A percentile compares a stretch with the other conserved stretches of the same genome.
Evolutionary conservation across 495 filamentous ascomycete genomes (phyloP).

Genomic region (Sporormia fimetaria): DNA sequence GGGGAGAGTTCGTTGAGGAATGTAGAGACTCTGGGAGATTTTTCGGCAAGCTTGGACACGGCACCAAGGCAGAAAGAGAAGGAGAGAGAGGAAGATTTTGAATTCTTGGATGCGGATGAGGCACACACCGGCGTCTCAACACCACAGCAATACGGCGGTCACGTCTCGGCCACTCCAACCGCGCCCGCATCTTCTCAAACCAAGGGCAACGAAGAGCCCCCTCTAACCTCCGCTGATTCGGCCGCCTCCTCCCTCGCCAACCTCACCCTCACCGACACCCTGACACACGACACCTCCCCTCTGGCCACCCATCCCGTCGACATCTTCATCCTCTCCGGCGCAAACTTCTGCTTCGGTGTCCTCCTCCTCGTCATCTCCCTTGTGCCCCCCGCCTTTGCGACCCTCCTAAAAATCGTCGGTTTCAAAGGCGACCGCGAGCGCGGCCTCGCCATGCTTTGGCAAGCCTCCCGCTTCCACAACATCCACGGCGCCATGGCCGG

Average conservation of each 20-base stretch:
- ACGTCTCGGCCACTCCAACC: conserved; percentile 29
- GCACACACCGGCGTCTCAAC: conserved; percentile 13
- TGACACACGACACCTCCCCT: conserved; percentile 34
- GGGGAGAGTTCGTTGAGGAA: no score
- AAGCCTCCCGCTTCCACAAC: conserved; percentile 74
- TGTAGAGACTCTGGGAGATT: conserved; percentile 12
- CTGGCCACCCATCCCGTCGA: conserved; percentile 60
- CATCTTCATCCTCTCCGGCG: conserved; percentile 76
- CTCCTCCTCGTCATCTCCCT: conserved; percentile 77
- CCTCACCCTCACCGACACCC: conserved; percentile 11
- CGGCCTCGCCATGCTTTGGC: conserved; percentile 81
- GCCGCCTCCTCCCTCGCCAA: background rate
- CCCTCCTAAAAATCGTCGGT: conserved; percentile 75
- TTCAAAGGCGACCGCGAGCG: conserved; percentile 83
- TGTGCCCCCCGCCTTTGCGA: conserved; percentile 79
- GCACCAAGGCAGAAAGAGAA: background rate
- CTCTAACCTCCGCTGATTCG: conserved; percentile 3
- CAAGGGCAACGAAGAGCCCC: conserved; percentile 7
- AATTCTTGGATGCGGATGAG: conserved; percentile 40
- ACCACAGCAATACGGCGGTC: conserved; percentile 29
- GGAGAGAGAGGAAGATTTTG: conserved; percentile 28
- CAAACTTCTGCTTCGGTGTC: conserved; percentile 79
- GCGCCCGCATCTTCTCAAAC: conserved; percentile 1
- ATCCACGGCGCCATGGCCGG: conserved; percentile 86
- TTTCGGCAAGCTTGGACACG: conserved; percentile 5